phyloP scores from a whole-genome alignment of 352 stramenopile species.

The Phytophthora foliorum region DNA sequence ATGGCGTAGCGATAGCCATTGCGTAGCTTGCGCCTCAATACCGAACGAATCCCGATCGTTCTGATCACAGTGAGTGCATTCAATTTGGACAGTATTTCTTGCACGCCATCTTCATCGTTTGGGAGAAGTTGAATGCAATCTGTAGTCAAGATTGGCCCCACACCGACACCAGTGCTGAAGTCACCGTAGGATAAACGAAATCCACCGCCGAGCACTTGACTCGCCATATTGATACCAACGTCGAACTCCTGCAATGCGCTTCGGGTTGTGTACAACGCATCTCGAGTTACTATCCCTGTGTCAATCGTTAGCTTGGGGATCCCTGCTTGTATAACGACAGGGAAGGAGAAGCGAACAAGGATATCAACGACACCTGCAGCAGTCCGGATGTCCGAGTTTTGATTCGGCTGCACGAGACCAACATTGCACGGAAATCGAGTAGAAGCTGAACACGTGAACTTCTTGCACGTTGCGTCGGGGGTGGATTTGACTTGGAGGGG shows the following conservation, averaged over 20 bases:
- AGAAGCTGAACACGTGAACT: conserved; percentile 45
- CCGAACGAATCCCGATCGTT: conserved; percentile 61
- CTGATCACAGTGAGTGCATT: conserved; percentile 49
- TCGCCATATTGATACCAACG: conserved; percentile 59
- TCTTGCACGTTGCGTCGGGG: conserved; percentile 29
- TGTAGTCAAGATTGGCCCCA: conserved; percentile 44
- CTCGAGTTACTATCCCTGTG: conserved; percentile 38
- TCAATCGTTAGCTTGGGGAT: conserved; percentile 52
- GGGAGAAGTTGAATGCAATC: conserved; percentile 60
- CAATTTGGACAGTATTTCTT: conserved; percentile 57
- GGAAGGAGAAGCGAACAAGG: conserved; percentile 58
- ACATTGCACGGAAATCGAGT: conserved; percentile 43
- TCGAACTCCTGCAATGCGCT: conserved; percentile 69
- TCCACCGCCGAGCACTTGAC: conserved; percentile 46
- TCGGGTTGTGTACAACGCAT: conserved; percentile 54
- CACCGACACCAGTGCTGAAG: conserved; percentile 38
- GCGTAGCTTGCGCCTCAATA: conserved; percentile 27
- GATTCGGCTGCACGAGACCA: conserved; percentile 52
- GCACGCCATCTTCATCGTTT: conserved; percentile 50
- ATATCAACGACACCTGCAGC: conserved; percentile 59
- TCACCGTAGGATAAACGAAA: conserved; percentile 76
- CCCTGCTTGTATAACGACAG: conserved; percentile 49
- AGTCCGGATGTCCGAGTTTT: conserved; percentile 49
- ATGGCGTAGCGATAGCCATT: conserved; percentile 71
- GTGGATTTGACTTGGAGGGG: conserved; percentile 42